Evolutionary conservation across 2,329 filamentous ascomycete genomes (phyloP), one percentile per base, ranked within the genome.

Genomic region (Colletotrichum lini): DNA sequence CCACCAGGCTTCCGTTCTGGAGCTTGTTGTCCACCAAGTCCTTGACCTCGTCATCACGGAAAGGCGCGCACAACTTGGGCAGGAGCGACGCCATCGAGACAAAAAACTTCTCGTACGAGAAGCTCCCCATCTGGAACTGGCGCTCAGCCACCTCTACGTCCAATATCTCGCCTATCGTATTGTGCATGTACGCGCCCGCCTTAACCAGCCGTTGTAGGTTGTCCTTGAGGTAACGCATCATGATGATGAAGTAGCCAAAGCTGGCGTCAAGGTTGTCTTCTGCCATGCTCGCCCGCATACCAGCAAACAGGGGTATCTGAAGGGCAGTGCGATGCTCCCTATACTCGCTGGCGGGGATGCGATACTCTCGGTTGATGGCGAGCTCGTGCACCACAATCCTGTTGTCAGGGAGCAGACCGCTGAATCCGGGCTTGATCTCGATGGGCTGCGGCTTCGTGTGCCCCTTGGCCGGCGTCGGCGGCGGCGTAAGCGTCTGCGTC

Each of bases 41-140:
- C 78, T 93, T 92, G 69, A 94, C 92, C 78, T 94, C 91, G 4
- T 89, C 89, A 77, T 96, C 94, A n/a, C 94, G 87, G 77, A 94
- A 91, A 0, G 94, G 94, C 0, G 94, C 94, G 76, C 94, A 96
- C 16, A 96, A 88, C 78, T 93, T 93, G 7, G 93, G 93, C 59
- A 96, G 84, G 57, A 96, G 87, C 2, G 89, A 88, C 1, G 90
- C 90, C 87, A 96, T 94, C 73, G 94, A 93, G 2, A 86, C 84
- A 78, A 96, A 96, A 81, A 96, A 95, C 70, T 90, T 92, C 74
- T 93, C 91, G 74, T 95, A 95, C 0, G 93, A 95, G 79, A 96
- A 96, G 60, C 89, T 90, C 16, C 93, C 93, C 65, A 90, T 86
- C 12, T 84, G 84, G 76, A 93, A 94, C 74, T 95, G 92, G 50